Evolutionary conservation across 1,284 basidiomycete genomes (phyloP).

Genomic region (Leccinum angustisporum): DNA sequence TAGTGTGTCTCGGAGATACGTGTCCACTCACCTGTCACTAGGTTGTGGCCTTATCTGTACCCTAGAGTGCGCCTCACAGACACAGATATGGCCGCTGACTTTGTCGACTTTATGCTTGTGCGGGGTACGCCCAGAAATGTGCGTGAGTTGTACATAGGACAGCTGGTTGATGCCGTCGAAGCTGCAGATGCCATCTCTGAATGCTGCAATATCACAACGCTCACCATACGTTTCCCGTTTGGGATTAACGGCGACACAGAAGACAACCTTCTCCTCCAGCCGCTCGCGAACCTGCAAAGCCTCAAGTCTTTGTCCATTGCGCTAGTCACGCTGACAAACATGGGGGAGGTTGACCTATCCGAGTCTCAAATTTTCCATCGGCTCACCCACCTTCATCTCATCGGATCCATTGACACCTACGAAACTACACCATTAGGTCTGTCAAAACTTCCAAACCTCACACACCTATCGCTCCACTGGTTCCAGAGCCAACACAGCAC

Average conservation of each 20-base stretch:
- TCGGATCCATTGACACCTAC: neutral
- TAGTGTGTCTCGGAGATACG: neutral
- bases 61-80: neutral
- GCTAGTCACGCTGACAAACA: neutral
- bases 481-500: neutral
- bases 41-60: neutral
- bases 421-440: neutral
- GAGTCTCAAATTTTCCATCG: neutral
- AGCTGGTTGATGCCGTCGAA: neutral
- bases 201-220: neutral
- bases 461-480: neutral
- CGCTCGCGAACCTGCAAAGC: neutral
- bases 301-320: neutral
- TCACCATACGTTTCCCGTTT: neutral
- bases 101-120: neutral
- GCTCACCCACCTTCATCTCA: neutral
- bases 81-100: neutral
- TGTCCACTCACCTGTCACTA: neutral
- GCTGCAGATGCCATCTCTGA: neutral
- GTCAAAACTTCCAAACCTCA: neutral
- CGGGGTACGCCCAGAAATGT: neutral
- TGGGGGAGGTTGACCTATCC: neutral
- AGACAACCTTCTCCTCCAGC: neutral
- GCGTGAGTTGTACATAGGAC: neutral
- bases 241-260: neutral